Percentiles rank a stretch among this genome's conserved stretches.
These are phyloP conservation scores for Colletotrichum godetiae DNA, from an alignment of 2,329 filamentous ascomycete species.

Conservation along the genomic window DNA sequence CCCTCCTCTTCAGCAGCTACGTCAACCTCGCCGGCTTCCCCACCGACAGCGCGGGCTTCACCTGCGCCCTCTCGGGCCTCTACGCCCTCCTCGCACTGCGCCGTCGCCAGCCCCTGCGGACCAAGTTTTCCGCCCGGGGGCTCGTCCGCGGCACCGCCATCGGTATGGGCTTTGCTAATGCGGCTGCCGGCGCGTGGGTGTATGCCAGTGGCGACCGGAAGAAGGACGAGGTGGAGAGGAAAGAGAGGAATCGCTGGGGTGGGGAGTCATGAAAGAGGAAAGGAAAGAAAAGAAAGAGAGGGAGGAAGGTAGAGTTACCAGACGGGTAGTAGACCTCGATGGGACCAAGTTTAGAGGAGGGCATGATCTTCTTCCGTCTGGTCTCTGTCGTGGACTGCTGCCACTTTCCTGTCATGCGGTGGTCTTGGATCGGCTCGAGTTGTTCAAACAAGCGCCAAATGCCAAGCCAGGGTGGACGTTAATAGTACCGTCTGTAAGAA, in stretches of 20 bases:
- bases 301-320: neutral
- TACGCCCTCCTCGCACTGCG: constrained; percentile 68
- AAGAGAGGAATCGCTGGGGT: constrained; percentile 64
- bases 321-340: too few species aligned
- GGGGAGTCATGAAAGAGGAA: constrained; percentile 34
- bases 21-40: constrained; percentile 70
- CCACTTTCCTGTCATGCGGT: neutral
- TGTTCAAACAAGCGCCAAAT: neutral
- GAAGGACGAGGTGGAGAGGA: constrained; percentile 60
- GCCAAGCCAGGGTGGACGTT: constrained; percentile 1
- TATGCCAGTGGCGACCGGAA: constrained; percentile 64
- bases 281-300: neutral
- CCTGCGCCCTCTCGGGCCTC: constrained; percentile 66
- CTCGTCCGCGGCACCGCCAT: constrained; percentile 62
- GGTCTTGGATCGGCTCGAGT: constrained; percentile 16
- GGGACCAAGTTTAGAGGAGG: too few species aligned
- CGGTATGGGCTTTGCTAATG: constrained; percentile 61
- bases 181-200: constrained; percentile 60
- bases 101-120: constrained; percentile 52
- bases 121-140: constrained; percentile 60
- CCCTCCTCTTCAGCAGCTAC: constrained; percentile 68
- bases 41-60: constrained; percentile 66
- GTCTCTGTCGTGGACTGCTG: neutral
- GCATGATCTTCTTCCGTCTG: neutral
- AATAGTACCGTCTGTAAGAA: neutral